A percentile compares a stretch with the other conserved stretches of the same genome.
Conservation (phyloP, 148 eudicot species). For the Limonium bicolor region DNA sequence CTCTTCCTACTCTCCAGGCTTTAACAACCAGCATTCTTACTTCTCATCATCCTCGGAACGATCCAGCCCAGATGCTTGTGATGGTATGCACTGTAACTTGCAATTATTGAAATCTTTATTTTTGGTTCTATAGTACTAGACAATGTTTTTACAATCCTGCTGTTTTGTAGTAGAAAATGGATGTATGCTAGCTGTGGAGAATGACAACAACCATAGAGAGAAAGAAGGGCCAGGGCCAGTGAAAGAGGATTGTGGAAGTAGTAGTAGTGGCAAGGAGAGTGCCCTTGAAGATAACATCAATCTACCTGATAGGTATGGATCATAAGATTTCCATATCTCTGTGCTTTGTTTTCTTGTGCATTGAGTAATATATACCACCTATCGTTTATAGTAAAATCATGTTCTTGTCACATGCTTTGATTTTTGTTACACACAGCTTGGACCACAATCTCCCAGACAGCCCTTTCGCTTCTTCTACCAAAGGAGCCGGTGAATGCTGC, state of each 20-base stretch:
- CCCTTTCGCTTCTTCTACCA: conserved; percentile 71
- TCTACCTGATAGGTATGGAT: conserved; percentile 43
- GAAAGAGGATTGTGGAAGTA: conserved; percentile 24
- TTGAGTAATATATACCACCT: too few relatives aligned
- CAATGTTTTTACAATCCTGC: conserved; percentile 3
- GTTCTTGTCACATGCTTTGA: background rate
- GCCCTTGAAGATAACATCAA: conserved; percentile 35
- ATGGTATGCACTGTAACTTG: background rate
- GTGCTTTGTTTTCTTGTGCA: background rate
- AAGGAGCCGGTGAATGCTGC: conserved; percentile 23
- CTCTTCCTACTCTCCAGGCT: conserved; percentile 34
- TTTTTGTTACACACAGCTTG: conserved; percentile 29
- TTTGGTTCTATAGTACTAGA: background rate
- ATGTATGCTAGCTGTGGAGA: conserved; percentile 18
- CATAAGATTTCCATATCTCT: background rate
- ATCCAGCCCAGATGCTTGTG: conserved; percentile 26
- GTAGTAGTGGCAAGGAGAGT: conserved; percentile 39
- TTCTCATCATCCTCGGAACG: conserved; percentile 31
- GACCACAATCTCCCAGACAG: conserved; percentile 89
- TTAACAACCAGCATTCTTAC: conserved; percentile 21
- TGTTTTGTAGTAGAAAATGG: conserved; percentile 41
- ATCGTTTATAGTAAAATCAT: too few relatives aligned
- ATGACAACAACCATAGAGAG: conserved; percentile 37
- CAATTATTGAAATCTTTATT: background rate
- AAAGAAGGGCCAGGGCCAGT: conserved; percentile 25